A percentile compares a stretch with the other conserved stretches of the same genome.
Conservation (phyloP, 2,329 filamentous ascomycete genomes). For the Anthostomella pinea region DNA sequence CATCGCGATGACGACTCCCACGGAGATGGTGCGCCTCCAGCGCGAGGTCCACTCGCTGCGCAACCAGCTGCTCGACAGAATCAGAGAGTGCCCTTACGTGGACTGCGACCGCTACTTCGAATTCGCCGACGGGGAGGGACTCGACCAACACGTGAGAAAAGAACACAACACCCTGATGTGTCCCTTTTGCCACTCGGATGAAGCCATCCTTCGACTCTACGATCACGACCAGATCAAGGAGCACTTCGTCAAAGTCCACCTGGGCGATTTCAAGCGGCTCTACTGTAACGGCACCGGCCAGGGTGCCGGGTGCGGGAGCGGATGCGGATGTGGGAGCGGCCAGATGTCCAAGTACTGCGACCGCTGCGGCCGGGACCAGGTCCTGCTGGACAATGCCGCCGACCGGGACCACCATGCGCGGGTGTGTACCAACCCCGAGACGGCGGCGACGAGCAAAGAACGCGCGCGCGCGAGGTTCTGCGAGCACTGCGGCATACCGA, state of each 20-base stretch:
- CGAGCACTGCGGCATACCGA: conserved; percentile 3
- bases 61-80: conserved; percentile 33
- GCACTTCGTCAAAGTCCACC: conserved; percentile 23
- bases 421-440: not conserved
- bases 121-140: conserved; percentile 24
- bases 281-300: conserved; percentile 6
- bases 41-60: conserved; percentile 34
- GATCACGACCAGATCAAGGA: conserved; percentile 14
- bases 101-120: conserved; percentile 36
- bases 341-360: too few relatives aligned
- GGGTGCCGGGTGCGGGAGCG: too few relatives aligned
- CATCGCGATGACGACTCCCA: conserved; percentile 39
- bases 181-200: conserved; percentile 24
- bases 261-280: conserved; percentile 13
- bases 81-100: conserved; percentile 36
- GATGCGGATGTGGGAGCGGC: too few relatives aligned
- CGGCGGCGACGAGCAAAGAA: not conserved
- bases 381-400: conserved; percentile 2
- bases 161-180: conserved; percentile 31
- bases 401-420: conserved; percentile 9
- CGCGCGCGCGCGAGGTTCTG: conserved; percentile 3
- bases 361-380: conserved; percentile 16
- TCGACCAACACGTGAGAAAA: conserved; percentile 36
- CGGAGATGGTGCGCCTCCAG: conserved; percentile 38
- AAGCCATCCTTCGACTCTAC: conserved; percentile 33